These are phyloP conservation scores for Wickerhamia fluorescens DNA, from an alignment of 805 yeast genomes.

Conservation along the genomic window DNA sequence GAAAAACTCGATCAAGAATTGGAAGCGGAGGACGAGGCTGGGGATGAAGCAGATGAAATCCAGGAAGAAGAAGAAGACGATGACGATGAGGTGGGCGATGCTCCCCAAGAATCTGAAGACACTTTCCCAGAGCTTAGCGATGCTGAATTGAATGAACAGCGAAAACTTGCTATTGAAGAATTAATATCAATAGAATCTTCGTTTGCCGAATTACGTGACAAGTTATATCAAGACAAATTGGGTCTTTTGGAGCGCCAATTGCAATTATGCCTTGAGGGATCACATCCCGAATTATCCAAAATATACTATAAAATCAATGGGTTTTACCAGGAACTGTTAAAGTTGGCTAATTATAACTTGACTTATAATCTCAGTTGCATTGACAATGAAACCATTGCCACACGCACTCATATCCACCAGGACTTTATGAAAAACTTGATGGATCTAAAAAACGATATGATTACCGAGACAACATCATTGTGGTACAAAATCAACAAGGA, in stretches of 20 bases:
- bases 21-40: conserved; percentile 3
- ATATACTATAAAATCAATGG: conserved; percentile 66
- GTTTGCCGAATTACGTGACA: conserved; percentile 81
- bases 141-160: conserved; percentile 26
- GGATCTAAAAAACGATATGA: conserved; percentile 58
- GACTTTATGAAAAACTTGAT: conserved; percentile 62
- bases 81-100: conserved; percentile 6
- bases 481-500: conserved; percentile 94
- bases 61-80: conserved; percentile 7
- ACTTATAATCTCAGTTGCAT: conserved; percentile 68
- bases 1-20: too few relatives aligned
- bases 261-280: conserved; percentile 78
- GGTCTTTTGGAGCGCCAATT: conserved; percentile 73
- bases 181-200: conserved; percentile 77
- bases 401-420: conserved; percentile 77
- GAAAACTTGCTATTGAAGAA: conserved; percentile 62
- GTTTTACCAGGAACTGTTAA: conserved; percentile 65
- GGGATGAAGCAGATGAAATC: conserved; percentile 6
- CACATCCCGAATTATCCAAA: conserved; percentile 82
- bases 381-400: conserved; percentile 72
- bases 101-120: conserved; percentile 4
- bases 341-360: conserved; percentile 33
- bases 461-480: conserved; percentile 66
- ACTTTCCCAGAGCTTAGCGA: conserved; percentile 6
- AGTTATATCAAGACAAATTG: conserved; percentile 76